Base-by-base conservation (phyloP, 768 basidiomycete species). In the Crepidotus variabilis region DNA sequence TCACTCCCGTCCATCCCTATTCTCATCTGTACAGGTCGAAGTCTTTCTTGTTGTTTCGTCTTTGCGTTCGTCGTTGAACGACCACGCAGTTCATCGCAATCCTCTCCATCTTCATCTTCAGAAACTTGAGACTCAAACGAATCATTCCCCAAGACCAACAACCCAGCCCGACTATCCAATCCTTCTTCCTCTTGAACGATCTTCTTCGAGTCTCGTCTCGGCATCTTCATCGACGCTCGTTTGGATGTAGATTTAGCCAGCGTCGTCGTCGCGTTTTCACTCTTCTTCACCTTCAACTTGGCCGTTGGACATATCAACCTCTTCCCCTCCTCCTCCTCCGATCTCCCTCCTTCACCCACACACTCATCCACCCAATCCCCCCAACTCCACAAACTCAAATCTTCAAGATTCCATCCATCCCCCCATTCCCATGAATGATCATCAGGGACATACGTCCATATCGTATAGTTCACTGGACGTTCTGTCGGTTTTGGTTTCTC, bases 361-460 rank as follows among this genome's bases (percentile, higher is more conserved):
- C 13, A 50, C 18, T 43, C 46, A 48, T 56, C 55, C 22, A 65
- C 62, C 57, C 85, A 59, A 67, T 98, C 94, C 61, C 94, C 91
- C 2, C 70, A 61, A 62, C 87, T 88, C 91, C 91, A 98, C 13
- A 98, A 59, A 60, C 90, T 93, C 57, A 98, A 69, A 72, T 98
- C 96, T 73, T 99, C 96, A 72, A 91, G 83, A 69, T 98, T 95
- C 96, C 95, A 99, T 0, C 87, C 87, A 71, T 99, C 96, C 13
- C 96, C 94, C 92, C 91, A 97, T 65, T 82, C 75, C 66, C 98
- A 92, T 22, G 77, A 78, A 65, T 86, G 70, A 46, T 71, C 87
- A 62, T 96, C 90, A 0, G 89, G 76, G 57, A 88, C 88, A 67
- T 95, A 97, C 33, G 86, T 90, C 94, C 94, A 97, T 8, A 92